These are phyloP conservation scores for Microcyclosporella mali DNA, from an alignment of 2,329 filamentous ascomycete species.

Conservation along the genomic window DNA sequence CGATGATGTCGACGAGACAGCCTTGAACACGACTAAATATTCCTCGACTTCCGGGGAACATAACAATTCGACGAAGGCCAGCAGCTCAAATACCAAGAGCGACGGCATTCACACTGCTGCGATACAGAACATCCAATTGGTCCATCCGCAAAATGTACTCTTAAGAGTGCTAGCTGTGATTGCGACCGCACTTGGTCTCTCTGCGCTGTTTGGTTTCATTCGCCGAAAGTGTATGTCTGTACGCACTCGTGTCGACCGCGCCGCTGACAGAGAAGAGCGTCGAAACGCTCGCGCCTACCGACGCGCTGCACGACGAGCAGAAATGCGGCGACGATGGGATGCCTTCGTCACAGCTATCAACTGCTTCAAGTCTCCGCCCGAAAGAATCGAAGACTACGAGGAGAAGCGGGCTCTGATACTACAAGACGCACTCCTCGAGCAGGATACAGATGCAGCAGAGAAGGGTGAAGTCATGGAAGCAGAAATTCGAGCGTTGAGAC, in stretches of 20 bases:
- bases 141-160: constrained; percentile 26
- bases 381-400: constrained; percentile 40
- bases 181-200: constrained; percentile 39
- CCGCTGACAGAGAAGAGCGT: constrained; percentile 50
- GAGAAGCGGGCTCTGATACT: constrained; percentile 47
- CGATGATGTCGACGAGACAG: constrained; percentile 9
- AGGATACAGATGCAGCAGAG: constrained; percentile 42
- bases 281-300: constrained; percentile 47
- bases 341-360: constrained; percentile 25
- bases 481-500: constrained; percentile 47
- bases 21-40: constrained; percentile 6
- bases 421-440: constrained; percentile 32
- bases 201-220: constrained; percentile 40
- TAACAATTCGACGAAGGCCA: constrained; percentile 5
- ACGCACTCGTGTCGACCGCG: constrained; percentile 47
- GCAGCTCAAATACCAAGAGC: constrained; percentile 12
- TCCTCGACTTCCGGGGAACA: neutral
- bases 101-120: constrained; percentile 12
- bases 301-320: constrained; percentile 47
- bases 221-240: constrained; percentile 45
- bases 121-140: constrained; percentile 12
- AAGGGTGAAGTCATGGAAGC: constrained; percentile 38
- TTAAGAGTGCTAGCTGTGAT: constrained; percentile 41
- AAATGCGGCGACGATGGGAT: constrained; percentile 47
- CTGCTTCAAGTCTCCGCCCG: constrained; percentile 29